A percentile compares a stretch with the other conserved stretches of the same genome.
phyloP scores from a whole-genome alignment of 768 basidiomycete species.

The Pleurotus eryngii region DNA sequence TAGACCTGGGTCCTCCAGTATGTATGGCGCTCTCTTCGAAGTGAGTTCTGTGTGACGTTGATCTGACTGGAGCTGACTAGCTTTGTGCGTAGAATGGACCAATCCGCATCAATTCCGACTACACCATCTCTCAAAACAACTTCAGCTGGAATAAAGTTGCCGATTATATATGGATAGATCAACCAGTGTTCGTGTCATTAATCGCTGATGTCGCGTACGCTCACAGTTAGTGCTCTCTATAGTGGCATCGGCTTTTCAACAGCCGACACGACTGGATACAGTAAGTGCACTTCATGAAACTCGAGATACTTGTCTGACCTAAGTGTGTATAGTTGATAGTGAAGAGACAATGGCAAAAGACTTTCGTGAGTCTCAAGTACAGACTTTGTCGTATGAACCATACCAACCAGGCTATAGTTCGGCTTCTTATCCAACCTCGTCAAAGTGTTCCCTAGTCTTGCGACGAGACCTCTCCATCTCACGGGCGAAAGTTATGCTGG shows the following conservation, averaged over 20 bases:
- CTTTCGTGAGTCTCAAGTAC: constrained; percentile 39
- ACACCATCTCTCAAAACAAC: constrained; percentile 45
- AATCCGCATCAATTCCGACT: constrained; percentile 52
- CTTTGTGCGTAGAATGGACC: constrained; percentile 57
- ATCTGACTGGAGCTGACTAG: neutral
- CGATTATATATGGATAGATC: constrained; percentile 74
- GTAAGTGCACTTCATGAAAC: constrained; percentile 28
- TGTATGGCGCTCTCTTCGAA: constrained; percentile 63
- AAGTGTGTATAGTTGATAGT: constrained; percentile 37
- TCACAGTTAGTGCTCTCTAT: constrained; percentile 7
- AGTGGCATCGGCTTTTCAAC: constrained; percentile 67
- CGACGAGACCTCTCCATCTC: constrained; percentile 61
- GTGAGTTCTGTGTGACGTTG: constrained; percentile 27
- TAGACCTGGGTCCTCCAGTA: constrained; percentile 69
- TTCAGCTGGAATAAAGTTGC: constrained; percentile 58
- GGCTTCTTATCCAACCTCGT: constrained; percentile 70
- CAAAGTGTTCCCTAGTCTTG: constrained; percentile 69
- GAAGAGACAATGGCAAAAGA: constrained; percentile 65
- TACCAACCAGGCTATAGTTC: constrained; percentile 39
- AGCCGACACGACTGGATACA: constrained; percentile 56
- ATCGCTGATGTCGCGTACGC: neutral
- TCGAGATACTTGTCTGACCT: neutral
- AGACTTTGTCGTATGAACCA: neutral
- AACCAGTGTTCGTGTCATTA: constrained; percentile 49
- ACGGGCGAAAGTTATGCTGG: constrained; percentile 79